Evolutionary conservation across 75 land plant species (phyloP).

Genomic region (Cupressus sempervirens): DNA sequence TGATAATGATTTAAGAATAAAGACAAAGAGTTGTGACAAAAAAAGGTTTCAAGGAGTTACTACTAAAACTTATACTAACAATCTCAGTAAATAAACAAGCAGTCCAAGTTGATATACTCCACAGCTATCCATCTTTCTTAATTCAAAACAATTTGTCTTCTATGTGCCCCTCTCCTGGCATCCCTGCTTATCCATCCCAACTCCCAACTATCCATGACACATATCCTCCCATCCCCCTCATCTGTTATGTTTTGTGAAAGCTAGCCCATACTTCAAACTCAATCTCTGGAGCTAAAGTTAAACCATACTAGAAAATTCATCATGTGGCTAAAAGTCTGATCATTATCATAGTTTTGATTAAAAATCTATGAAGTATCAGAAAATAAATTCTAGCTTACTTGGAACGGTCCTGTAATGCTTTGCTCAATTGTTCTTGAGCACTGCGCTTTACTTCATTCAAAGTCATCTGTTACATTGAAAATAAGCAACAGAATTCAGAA

Average conservation of each 20-base stretch:
- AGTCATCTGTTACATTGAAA: constrained; percentile 55
- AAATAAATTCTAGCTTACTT: constrained; percentile 36
- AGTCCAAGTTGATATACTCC: background rate
- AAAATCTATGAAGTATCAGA: background rate
- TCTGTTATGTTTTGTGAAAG: background rate
- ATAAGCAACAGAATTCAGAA: background rate
- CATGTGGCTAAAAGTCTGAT: background rate
- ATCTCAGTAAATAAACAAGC: background rate
- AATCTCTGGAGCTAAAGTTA: too few species aligned
- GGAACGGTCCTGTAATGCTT: constrained; percentile 71
- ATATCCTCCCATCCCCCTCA: background rate
- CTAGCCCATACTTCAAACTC: background rate
- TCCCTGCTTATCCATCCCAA: background rate
- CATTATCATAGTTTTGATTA: background rate
- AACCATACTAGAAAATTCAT: background rate
- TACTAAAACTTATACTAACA: too few species aligned
- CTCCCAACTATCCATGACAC: background rate
- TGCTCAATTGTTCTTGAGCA: constrained; percentile 85
- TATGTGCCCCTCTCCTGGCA: too few species aligned
- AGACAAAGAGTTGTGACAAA: background rate
- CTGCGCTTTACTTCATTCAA: constrained; percentile 82
- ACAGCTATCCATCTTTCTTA: background rate
- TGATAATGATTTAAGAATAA: too few species aligned
- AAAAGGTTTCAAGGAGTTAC: background rate
- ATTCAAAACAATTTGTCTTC: too few species aligned